Evolutionary conservation across 805 yeast species (phyloP).

Genomic region (Ogataea corticis): DNA sequence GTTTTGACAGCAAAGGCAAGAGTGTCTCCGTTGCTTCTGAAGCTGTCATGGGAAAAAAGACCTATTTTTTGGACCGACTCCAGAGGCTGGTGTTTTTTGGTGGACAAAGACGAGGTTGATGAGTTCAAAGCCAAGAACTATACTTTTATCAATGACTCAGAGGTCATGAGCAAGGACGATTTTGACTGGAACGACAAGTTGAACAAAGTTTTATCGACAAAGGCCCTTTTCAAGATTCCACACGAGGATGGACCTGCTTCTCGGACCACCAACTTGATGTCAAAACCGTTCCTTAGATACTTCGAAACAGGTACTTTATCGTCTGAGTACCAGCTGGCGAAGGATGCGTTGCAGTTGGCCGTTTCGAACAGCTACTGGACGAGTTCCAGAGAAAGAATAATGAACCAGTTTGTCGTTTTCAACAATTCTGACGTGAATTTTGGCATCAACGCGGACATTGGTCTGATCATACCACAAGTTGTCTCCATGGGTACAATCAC

Average conservation of each 20-base stretch:
- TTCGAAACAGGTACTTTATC: constrained; percentile 74
- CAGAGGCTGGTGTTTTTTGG: constrained; percentile 88
- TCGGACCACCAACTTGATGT: constrained; percentile 73
- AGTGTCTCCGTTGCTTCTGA: constrained; percentile 71
- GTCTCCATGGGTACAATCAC: constrained; percentile 97
- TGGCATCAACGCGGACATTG: constrained; percentile 38
- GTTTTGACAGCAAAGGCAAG: constrained; percentile 72
- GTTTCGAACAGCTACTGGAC: constrained; percentile 90
- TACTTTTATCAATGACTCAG: constrained; percentile 18
- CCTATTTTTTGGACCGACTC: constrained; percentile 80
- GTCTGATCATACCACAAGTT: constrained; percentile 80
- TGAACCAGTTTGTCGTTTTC: constrained; percentile 81
- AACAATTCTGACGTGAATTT: constrained; percentile 30
- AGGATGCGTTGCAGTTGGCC: constrained; percentile 74
- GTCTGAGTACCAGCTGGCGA: constrained; percentile 71
- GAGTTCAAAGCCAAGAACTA: constrained; percentile 42
- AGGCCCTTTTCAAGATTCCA: constrained; percentile 66
- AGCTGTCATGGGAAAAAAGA: constrained; percentile 79
- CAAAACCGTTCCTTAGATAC: constrained; percentile 68
- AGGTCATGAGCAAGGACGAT: constrained; percentile 16
- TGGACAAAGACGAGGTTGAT: constrained; percentile 41
- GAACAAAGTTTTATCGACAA: constrained; percentile 16
- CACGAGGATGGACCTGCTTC: constrained; percentile 81
- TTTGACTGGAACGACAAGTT: constrained; percentile 7
- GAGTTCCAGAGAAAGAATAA: constrained; percentile 82